Base-by-base conservation (phyloP, 306 rosid species). In the Lithocarpus polystachyus region DNA sequence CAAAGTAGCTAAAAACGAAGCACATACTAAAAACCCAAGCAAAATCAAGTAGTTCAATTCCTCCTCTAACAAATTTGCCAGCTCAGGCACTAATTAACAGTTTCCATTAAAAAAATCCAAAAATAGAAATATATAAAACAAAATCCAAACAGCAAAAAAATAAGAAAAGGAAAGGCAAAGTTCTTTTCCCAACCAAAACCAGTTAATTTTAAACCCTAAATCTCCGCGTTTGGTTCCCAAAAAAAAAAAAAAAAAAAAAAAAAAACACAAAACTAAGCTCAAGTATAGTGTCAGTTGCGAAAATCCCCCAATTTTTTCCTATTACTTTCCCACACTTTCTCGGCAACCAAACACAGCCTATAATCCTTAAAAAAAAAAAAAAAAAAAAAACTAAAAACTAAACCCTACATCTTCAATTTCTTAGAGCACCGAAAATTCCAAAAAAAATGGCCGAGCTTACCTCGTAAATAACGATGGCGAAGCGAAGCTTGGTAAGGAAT, bases 401-500 rank as follows among this genome's bases (percentile, higher is more conserved):
- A 84, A 82, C 86, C 88, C 84, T 57, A 78, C 77, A 81, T 57
- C 72, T 12, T 45, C 77, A 78, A 48, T 72, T 64, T 22, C 79
- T 23, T 23, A 72, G 19, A 51, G 51, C 65, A 43, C 22, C 55
- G 74, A 61, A 22, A 48, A 71, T 62, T 31, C 33, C 33, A 37
- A 22, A 12, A 10, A 26, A 67, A 75, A 17, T 20, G 71, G 72
- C 24, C 81, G 79, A 81, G 85, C 90, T 86, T 74, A 95, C 99
- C 96, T 86, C 81, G 77, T 90, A 80, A 73, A 89, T 5, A 79
- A 89, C 75, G 57, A 88, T 55, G 17, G 86, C 79, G 33, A 89
- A 76, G 74, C 85, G 86, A 65, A 84, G 84, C 84, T 82, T 86
- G 74, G 80, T 61, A 74, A 75, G 81, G 76, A 92, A 87, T 83